Base-by-base conservation (phyloP, 2,329 filamentous ascomycete genomes). In the Cladosporium sp. region DNA sequence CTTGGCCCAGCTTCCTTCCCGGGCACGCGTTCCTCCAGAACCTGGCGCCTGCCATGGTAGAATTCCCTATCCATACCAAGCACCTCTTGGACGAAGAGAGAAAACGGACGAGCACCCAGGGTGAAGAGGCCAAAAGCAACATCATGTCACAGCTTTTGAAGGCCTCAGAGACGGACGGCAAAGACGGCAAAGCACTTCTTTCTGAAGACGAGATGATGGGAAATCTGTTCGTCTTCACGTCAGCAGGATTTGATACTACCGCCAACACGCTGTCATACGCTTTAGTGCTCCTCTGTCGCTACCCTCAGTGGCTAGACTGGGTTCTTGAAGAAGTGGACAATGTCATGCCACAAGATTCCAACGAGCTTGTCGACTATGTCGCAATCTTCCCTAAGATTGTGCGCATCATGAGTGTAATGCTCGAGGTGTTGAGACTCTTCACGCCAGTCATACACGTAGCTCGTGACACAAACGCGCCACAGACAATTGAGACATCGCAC, bases 251-350 rank as follows among this genome's bases (percentile, higher is more conserved):
- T 67, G 80, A 85, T 67, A 82, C 81, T 0, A 84, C 82, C 0
- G 81, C 83, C 2, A 83, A 82, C 61, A 82, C 81, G 0, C 76
- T 86, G 55, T 77, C 80, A 0, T 86, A 81, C 67, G 79, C 81
- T 2, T 69, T 85, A n/a, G 77, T 78, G 1, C 72, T 84, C 5
- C 75, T 86, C 0, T 79, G 82, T 1, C 71, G 77, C 1, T 74
- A 83, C 65, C 81, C 82, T 0, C 71, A 82, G 61, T 81, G 80
- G 74, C 84, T 87, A 71, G 77, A 79, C 3, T 86, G 84, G 83
- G 70, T 86, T 3, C 73, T 74, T 10, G 82, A 82, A 63, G 85
- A 87, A 69, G 75, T 85, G 40, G 73, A 79, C 55, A 55, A 69
- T 1, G 72, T 84, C 7, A 33, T 80, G 5, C 67, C 69, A 2